Percentiles rank a stretch among this genome's conserved stretches.
These are phyloP conservation scores for Kuraishia cidri DNA, from an alignment of 805 yeast species.

Conservation along the genomic window DNA sequence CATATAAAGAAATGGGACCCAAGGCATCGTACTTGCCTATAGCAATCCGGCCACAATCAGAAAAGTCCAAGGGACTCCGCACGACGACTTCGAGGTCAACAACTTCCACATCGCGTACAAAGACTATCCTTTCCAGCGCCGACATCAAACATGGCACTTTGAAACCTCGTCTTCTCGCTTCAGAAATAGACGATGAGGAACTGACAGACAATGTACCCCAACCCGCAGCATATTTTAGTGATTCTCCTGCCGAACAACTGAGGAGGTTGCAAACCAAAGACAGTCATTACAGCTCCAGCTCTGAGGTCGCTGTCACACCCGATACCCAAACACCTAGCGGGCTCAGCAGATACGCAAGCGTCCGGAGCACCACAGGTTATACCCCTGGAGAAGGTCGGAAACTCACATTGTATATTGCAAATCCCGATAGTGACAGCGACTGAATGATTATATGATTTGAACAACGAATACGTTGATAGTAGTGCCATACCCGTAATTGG, in stretches of 20 bases:
- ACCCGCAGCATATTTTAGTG: slow-evolving; percentile 21
- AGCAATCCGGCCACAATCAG: slow-evolving; percentile 41
- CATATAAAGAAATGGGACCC: slow-evolving; percentile 38
- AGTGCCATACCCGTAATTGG: too few species aligned
- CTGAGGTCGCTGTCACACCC: slow-evolving; percentile 6
- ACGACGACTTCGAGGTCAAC: slow-evolving; percentile 6
- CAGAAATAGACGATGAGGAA: slow-evolving; percentile 67
- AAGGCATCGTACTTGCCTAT: slow-evolving; percentile 40
- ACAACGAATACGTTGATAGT: too few species aligned
- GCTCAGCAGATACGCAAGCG: slow-evolving; percentile 23
- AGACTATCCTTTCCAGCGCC: slow-evolving; percentile 13
- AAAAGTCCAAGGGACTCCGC: slow-evolving; percentile 19
- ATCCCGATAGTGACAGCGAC: slow-evolving; percentile 45
- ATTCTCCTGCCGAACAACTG: slow-evolving; percentile 19
- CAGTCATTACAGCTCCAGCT: too few species aligned
- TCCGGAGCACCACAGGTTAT: slow-evolving; percentile 16
- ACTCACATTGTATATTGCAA: slow-evolving; percentile 45
- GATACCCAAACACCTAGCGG: slow-evolving; percentile 6
- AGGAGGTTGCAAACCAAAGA: slow-evolving; percentile 9
- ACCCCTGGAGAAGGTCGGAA: slow-evolving; percentile 22
- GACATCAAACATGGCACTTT: slow-evolving; percentile 56
- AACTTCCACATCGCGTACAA: slow-evolving; percentile 7
- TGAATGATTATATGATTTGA: too few species aligned
- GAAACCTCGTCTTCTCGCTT: slow-evolving; percentile 60
- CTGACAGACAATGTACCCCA: slow-evolving; percentile 20